Percentiles rank a stretch among this genome's conserved stretches.
phyloP scores from a whole-genome alignment of 2,329 filamentous ascomycete species.

The Xylariaceae sp. region DNA sequence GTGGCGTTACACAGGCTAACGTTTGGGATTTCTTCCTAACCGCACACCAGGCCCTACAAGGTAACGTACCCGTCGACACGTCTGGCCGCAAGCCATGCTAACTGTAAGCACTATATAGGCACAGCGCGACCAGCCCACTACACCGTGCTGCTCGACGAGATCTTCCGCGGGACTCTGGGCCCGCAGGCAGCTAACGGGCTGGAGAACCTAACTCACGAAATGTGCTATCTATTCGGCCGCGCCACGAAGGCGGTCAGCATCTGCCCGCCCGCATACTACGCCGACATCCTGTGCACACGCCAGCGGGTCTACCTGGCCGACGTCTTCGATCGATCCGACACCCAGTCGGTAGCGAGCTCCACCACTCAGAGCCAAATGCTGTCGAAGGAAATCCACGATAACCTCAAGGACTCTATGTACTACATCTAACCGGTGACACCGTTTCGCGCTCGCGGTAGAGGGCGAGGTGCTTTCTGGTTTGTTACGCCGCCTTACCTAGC shows the following conservation, averaged over 20 bases:
- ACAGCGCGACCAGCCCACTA: constrained; percentile 87
- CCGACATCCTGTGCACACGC: constrained; percentile 80
- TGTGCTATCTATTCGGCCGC: constrained; percentile 83
- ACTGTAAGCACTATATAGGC: constrained; percentile 27
- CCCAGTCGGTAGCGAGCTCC: constrained; percentile 23
- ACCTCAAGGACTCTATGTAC: constrained; percentile 55
- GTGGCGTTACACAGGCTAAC: constrained; percentile 73
- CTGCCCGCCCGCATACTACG: constrained; percentile 88
- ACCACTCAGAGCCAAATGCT: constrained; percentile 5
- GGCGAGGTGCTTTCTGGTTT: too few species aligned
- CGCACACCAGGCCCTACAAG: constrained; percentile 78
- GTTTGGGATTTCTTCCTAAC: constrained; percentile 87
- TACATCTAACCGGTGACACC: constrained; percentile 48
- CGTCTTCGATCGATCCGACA: constrained; percentile 55
- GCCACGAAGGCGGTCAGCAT: constrained; percentile 89
- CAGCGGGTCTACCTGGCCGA: constrained; percentile 71
- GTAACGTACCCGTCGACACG: constrained; percentile 38
- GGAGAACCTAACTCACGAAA: constrained; percentile 72
- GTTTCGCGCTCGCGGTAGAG: background rate
- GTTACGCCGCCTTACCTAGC: too few species aligned
- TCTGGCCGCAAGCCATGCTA: background rate
- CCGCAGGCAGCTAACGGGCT: constrained; percentile 64
- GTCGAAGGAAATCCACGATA: constrained; percentile 43
- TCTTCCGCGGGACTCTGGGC: constrained; percentile 53
- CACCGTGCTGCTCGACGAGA: constrained; percentile 71